Base-by-base conservation (phyloP, 2,329 filamentous ascomycete species). In the Aspergillus sp. region DNA sequence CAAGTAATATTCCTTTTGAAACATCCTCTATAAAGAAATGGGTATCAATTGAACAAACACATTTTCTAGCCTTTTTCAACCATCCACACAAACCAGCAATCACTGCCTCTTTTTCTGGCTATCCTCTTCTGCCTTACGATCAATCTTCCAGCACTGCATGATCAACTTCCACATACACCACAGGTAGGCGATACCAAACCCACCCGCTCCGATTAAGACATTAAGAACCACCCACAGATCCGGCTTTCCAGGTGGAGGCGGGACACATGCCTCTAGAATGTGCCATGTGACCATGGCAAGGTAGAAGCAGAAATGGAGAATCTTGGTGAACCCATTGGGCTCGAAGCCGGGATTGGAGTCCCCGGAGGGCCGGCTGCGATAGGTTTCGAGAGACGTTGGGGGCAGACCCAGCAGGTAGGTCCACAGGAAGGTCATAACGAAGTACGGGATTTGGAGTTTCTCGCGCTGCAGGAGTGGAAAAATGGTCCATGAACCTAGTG, bases 201-300 rank as follows among this genome's bases (percentile, higher is more conserved):
- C 93, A 3, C 81, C 84, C 19, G 88, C 88, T 6, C 93, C 93
- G 19, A 97, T 70, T 15, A 89, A 82, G 7, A 93, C 90, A 61
- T 98, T 98, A 10, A 83, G 79, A 2, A 98, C 90, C 3, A 94
- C 84, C 91, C 91, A 98, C 1, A 98, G 72, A 71, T 98, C 93
- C 0, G 93, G 93, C 69, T 95, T 96, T 49, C 79, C 76, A 0
- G 72, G 58, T 4, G 91, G 90, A 12, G 90, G 83, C 7, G 67
- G 52, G 1, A 90, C 70, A 51, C 83, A 82, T 1, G 79, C 78
- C 57, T 95, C 88, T 0, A 82, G 72, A 10, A 88, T 67, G 66
- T 98, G 93, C 89, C 93, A 96, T 12, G 68, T 76, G 12, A 82
- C 74, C 84, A 96, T 95, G 27, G 75, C 76, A 3, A 82, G 54